Conservation (phyloP, 208 protist genomes). For the Leishmania aethiopica region DNA sequence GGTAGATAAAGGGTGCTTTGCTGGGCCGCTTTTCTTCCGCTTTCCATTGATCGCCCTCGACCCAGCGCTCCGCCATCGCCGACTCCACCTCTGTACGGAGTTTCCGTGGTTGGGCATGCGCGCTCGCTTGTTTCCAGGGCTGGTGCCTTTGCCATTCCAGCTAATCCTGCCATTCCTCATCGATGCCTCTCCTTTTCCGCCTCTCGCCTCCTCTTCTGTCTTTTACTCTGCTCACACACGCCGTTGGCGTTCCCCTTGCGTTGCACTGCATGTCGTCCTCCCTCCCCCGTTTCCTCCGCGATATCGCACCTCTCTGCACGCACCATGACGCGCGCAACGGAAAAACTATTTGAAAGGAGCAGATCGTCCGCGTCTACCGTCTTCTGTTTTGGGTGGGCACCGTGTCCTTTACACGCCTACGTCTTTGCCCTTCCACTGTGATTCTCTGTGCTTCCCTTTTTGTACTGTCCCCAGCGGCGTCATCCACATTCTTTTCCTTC, state of each 20-base stretch:
- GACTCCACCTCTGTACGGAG: neutral
- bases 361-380: neutral
- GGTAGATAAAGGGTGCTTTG: neutral
- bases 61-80: neutral
- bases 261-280: neutral
- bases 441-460: neutral
- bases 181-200: neutral
- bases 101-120: neutral
- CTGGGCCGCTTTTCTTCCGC: neutral
- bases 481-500: neutral
- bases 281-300: neutral
- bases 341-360: conserved; percentile 1
- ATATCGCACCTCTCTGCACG: neutral
- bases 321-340: neutral
- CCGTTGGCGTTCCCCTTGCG: neutral
- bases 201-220: neutral
- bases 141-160: neutral
- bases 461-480: neutral
- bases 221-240: neutral
- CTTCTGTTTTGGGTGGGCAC: neutral
- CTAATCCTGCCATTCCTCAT: neutral
- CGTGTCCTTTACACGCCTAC: neutral
- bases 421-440: conserved; percentile 3
- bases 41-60: neutral
- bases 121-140: neutral